Base-by-base conservation (phyloP, 441 rosid species). In the Francoa sonchifolia region DNA sequence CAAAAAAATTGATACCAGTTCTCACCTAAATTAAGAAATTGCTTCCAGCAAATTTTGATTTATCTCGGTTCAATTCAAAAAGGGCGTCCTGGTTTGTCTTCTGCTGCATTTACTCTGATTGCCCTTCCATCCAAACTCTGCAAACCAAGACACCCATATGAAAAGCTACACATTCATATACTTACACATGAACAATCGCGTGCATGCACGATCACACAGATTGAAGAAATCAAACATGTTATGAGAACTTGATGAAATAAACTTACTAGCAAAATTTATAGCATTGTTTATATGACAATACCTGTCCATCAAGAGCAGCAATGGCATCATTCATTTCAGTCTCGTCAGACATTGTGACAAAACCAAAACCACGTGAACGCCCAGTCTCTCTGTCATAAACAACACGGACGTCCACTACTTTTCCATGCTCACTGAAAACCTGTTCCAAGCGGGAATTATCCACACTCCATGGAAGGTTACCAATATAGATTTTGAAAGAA, bases 281-380 rank as follows among this genome's bases (percentile, higher is more conserved):
- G 33, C 39, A 15, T 19, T 23, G 11, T 39, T 16, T n/a, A n/a
- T n/a, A n/a, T n/a, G n/a, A 8, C 18, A 17, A 30, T 69, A 79
- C 84, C 81, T 74, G 65, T 48, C 89, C 81, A 51, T 79, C 89
- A n/a, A 79, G 72, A 1, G 89, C 84, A 44, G 81, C 76, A 6
- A 79, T 68, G 60, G 84, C 84, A 23, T 76, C 89, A 45, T 79
- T 68, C 76, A 76, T 54, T 68, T 73, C 84, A 5, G 71, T 58
- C 63, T 76, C 84, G 2, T 53, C 30, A 6, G 77, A 44, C 89
- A 79, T 76, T 0, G 82, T 71, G 32, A 79, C 89, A 34, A 79
- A 79, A 38, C 85, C 90, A 25, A 79, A 79, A 34, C 89, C 84
- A 35, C 89, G 84, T 4, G 89, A 79, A 9, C 82, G 82, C 18